Evolutionary conservation across 768 basidiomycete species (phyloP).

Genomic region (Auricularia sp.): DNA sequence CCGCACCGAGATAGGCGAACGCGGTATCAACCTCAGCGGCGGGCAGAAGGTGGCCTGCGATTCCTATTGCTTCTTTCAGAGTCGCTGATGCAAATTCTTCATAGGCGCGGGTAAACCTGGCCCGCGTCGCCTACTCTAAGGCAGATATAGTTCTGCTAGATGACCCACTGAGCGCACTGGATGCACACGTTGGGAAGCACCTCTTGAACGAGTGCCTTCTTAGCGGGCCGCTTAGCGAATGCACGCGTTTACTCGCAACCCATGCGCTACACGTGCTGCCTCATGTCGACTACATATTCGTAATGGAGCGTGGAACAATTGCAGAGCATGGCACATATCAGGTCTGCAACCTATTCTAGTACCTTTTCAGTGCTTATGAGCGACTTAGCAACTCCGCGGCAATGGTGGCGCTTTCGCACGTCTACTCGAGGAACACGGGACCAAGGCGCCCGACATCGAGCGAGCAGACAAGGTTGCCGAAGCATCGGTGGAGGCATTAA

Average conservation of each 20-base stretch:
- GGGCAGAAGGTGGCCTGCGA: slow-evolving; percentile 25
- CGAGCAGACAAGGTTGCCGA: slow-evolving; percentile 11
- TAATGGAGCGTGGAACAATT: slow-evolving; percentile 50
- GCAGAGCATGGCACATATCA: slow-evolving; percentile 53
- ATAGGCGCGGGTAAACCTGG: slow-evolving; percentile 62
- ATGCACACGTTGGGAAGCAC: slow-evolving; percentile 62
- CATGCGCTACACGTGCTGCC: slow-evolving; percentile 51
- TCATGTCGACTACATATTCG: slow-evolving; percentile 52
- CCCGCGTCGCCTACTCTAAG: slow-evolving; percentile 65
- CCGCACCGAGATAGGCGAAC: slow-evolving; percentile 64
- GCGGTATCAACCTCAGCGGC: slow-evolving; percentile 50
- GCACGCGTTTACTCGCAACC: slow-evolving; percentile 54
- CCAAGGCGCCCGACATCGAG: slow-evolving; percentile 20
- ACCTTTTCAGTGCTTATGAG: slow-evolving; percentile 2
- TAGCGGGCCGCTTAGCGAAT: slow-evolving; percentile 38
- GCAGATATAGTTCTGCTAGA: slow-evolving; percentile 71
- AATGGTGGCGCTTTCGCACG: slow-evolving; percentile 33
- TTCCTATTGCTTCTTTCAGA: neutral
- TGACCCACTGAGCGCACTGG: slow-evolving; percentile 73
- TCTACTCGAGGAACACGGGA: slow-evolving; percentile 50
- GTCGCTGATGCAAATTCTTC: slow-evolving; percentile 3
- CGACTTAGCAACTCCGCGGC: slow-evolving; percentile 15
- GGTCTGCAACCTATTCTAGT: slow-evolving; percentile 22
- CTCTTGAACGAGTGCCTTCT: slow-evolving; percentile 58
- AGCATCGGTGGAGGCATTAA: slow-evolving; percentile 13